A percentile compares a stretch with the other conserved stretches of the same genome.
These are phyloP conservation scores for Fremontodendron californicum DNA, from an alignment of 345 rosid genomes.

Conservation along the genomic window DNA sequence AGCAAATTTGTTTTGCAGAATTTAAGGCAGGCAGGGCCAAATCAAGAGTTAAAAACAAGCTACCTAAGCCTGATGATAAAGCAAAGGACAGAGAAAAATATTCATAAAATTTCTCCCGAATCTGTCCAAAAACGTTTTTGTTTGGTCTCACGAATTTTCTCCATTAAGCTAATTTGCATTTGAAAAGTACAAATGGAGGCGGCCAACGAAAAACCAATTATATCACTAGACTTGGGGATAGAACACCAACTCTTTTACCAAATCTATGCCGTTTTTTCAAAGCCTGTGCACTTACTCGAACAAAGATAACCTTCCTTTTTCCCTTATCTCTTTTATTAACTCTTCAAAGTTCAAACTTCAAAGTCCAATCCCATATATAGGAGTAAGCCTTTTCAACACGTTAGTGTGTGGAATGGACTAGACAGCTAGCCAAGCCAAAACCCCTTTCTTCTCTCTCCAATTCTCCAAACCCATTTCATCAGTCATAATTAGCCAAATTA, in stretches of 20 bases:
- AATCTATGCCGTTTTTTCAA: constrained; percentile 23
- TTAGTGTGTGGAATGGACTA: background rate
- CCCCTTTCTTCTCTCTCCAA: background rate
- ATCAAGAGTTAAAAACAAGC: background rate
- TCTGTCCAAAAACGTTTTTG: background rate
- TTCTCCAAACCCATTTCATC: background rate
- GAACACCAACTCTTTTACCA: constrained; percentile 32
- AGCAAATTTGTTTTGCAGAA: background rate
- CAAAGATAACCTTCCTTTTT: background rate
- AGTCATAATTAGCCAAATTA: background rate
- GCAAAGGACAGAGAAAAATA: background rate
- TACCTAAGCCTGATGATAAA: background rate
- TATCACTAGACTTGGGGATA: background rate
- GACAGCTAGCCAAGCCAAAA: background rate
- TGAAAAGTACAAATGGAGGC: background rate
- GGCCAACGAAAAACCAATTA: constrained; percentile 31
- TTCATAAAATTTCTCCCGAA: background rate
- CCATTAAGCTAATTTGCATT: background rate
- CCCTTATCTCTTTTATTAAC: background rate
- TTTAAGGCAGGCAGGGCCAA: constrained; percentile 13
- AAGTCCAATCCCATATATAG: constrained; percentile 1
- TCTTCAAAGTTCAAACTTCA: background rate
- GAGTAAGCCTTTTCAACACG: background rate
- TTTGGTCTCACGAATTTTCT: background rate
- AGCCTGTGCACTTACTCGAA: background rate